Evolutionary conservation across 2,329 filamentous ascomycete genomes (phyloP).

Genomic region (Saccharata proteae): DNA sequence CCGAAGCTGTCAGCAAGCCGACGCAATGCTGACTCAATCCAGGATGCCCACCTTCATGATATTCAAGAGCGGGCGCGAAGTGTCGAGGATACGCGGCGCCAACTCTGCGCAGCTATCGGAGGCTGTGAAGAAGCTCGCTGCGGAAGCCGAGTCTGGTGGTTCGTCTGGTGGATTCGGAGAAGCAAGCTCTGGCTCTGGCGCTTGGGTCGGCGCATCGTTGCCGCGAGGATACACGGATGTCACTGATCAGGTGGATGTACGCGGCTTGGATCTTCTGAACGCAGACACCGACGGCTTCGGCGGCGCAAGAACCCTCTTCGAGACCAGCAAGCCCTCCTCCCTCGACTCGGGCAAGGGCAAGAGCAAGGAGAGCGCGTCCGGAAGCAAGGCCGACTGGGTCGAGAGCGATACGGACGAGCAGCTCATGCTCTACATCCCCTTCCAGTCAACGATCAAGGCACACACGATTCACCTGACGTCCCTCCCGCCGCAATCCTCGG

Average conservation of each 20-base stretch:
- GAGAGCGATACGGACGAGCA: slow-evolving; percentile 97
- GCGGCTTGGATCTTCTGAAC: slow-evolving; percentile 78
- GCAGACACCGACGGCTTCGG: slow-evolving; percentile 61
- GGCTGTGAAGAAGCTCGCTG: slow-evolving; percentile 57
- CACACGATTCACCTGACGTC: slow-evolving; percentile 84
- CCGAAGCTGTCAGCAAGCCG: slow-evolving; percentile 10
- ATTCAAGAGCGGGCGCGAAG: slow-evolving; percentile 53
- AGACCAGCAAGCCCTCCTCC: slow-evolving; percentile 51
- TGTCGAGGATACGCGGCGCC: slow-evolving; percentile 61
- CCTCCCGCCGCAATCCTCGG: slow-evolving; percentile 43
- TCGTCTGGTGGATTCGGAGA: slow-evolving; percentile 28
- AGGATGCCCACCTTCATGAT: slow-evolving; percentile 87
- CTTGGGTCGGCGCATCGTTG: slow-evolving; percentile 62
- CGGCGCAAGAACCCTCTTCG: slow-evolving; percentile 61
- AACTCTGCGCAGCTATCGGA: slow-evolving; percentile 58
- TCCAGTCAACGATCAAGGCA: slow-evolving; percentile 77
- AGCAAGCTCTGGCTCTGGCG: slow-evolving; percentile 27
- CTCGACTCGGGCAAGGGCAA: slow-evolving; percentile 34
- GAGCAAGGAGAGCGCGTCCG: slow-evolving; percentile 38
- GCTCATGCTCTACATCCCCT: slow-evolving; percentile 83
- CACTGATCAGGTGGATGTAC: slow-evolving; percentile 66
- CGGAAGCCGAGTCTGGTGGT: slow-evolving; percentile 44
- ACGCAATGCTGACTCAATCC: background rate
- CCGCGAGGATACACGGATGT: slow-evolving; percentile 77
- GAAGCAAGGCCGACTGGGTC: slow-evolving; percentile 63